Percentiles rank a stretch among this genome's conserved stretches.
These are phyloP conservation scores for Capsicum chinense DNA, from an alignment of 257 asterid species.

Conservation along the genomic window DNA sequence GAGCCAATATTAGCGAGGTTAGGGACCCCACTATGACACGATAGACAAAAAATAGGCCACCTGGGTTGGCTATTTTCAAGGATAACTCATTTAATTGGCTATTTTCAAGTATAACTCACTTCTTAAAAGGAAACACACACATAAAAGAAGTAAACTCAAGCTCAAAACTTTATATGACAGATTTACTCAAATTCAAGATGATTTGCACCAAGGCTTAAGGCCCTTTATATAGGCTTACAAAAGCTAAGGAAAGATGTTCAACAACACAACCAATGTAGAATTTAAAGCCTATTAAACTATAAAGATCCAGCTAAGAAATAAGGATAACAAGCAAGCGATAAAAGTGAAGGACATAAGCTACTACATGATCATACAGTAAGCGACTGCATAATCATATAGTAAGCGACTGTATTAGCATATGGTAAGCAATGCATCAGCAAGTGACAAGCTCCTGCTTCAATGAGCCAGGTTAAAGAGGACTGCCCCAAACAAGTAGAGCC, in stretches of 20 bases:
- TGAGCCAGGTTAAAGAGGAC: not conserved
- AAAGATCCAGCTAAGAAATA: not conserved
- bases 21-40: not conserved
- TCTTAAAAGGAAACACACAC: not conserved
- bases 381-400: not conserved
- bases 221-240: not conserved
- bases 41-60: not conserved
- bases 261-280: not conserved
- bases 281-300: not conserved
- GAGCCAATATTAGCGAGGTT: not conserved
- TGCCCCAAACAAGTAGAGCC: not conserved
- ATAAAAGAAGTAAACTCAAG: not conserved
- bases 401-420: not conserved
- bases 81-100: not conserved
- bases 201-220: not conserved
- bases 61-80: not conserved
- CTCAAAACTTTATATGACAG: not conserved
- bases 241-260: not conserved
- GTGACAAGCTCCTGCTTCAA: not conserved
- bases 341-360: not conserved
- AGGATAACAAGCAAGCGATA: not conserved
- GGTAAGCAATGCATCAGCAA: not conserved
- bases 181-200: constrained; percentile 18
- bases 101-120: not conserved
- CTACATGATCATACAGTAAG: too few species aligned